phyloP scores from a whole-genome alignment of 768 basidiomycete genomes.

The Mycena alexandri region DNA sequence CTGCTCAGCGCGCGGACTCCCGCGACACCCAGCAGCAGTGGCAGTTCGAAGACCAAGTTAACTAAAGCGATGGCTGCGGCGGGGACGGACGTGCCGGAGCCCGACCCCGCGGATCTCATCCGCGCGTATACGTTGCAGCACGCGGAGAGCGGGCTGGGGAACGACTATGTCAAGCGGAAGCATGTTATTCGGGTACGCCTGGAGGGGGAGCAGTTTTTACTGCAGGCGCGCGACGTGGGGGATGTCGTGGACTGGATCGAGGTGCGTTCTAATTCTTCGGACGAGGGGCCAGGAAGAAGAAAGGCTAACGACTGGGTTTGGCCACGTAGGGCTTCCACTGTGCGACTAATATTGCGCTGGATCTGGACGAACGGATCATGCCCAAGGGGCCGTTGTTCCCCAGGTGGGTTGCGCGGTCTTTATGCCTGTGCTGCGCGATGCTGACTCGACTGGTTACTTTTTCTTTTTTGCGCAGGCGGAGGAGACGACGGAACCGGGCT shows the following conservation, averaged over 20 bases:
- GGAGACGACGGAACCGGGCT: constrained; percentile 28
- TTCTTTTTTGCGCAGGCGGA: constrained; percentile 17
- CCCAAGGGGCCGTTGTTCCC: constrained; percentile 91
- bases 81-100: constrained; percentile 51
- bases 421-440: not conserved
- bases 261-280: constrained; percentile 55
- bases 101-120: constrained; percentile 67
- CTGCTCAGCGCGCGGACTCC: constrained; percentile 27
- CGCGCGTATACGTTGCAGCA: constrained; percentile 85
- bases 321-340: constrained; percentile 82
- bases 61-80: constrained; percentile 31
- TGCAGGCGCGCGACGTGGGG: constrained; percentile 88
- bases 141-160: constrained; percentile 94
- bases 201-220: constrained; percentile 96
- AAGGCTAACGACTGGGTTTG: constrained; percentile 7
- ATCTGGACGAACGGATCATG: constrained; percentile 93
- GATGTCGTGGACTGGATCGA: constrained; percentile 97
- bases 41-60: constrained; percentile 4
- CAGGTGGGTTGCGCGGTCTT: constrained; percentile 61
- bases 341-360: constrained; percentile 90
- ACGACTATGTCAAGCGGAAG: constrained; percentile 93
- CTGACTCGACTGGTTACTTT: constrained; percentile 14
- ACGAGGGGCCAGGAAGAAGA: constrained; percentile 16
- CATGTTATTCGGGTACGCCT: constrained; percentile 93
- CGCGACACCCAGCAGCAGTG: constrained; percentile 36